phyloP scores from a whole-genome alignment of 2,329 filamentous ascomycete species.

The Fusarium protoensiforme region DNA sequence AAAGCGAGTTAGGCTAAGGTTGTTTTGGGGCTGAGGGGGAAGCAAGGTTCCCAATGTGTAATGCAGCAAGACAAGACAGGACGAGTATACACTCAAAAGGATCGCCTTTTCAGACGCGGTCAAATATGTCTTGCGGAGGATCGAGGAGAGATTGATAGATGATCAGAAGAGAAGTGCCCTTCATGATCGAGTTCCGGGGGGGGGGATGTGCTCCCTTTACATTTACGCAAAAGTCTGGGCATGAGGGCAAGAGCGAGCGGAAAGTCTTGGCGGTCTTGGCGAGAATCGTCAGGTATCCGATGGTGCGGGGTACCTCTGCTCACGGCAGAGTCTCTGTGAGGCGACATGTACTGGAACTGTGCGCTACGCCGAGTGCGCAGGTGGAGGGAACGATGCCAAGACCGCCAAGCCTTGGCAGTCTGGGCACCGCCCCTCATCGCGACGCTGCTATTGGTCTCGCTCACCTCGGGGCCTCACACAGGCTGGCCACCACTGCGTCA shows the following conservation, averaged over 20 bases:
- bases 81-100: background rate
- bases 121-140: constrained; percentile 1
- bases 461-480: constrained; percentile 42
- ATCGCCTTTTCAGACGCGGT: background rate
- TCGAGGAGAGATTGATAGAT: constrained; percentile 22
- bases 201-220: constrained; percentile 50
- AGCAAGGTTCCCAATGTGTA: background rate
- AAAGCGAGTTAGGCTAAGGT: constrained; percentile 26
- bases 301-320: constrained; percentile 1
- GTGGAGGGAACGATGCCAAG: constrained; percentile 50
- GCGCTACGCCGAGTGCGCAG: constrained; percentile 30
- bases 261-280: constrained; percentile 52
- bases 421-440: constrained; percentile 51
- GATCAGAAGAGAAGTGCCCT: constrained; percentile 36
- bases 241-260: constrained; percentile 51
- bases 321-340: fast-evolving
- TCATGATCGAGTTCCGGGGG: constrained; percentile 43
- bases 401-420: constrained; percentile 53
- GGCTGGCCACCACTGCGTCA: constrained; percentile 44
- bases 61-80: background rate
- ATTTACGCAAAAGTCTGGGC: constrained; percentile 49
- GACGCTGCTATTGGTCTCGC: constrained; percentile 46
- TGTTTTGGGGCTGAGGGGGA: background rate
- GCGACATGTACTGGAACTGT: constrained; percentile 18
- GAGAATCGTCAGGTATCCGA: constrained; percentile 32